A percentile compares a stretch with the other conserved stretches of the same genome.
These are phyloP conservation scores for Rhodotorula sp. DNA, from an alignment of 1,284 basidiomycete species.

Conservation along the genomic window DNA sequence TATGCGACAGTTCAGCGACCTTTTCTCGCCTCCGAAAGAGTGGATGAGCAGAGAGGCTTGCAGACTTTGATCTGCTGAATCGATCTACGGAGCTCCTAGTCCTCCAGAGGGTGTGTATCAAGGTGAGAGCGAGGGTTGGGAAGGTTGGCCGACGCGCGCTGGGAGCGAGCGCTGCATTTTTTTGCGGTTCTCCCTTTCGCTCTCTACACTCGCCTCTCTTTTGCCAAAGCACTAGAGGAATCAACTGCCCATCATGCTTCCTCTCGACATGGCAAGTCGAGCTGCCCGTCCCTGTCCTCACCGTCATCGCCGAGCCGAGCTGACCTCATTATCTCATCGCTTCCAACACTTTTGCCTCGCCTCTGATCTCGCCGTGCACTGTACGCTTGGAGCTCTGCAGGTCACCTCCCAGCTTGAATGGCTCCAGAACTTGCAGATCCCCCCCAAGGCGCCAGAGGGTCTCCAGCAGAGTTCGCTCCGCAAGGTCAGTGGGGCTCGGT, in stretches of 20 bases:
- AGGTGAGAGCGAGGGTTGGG: not conserved
- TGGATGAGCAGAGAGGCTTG: not conserved
- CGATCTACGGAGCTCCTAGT: not conserved
- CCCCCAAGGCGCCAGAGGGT: constrained; percentile 63
- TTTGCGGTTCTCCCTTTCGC: not conserved
- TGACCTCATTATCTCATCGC: not conserved
- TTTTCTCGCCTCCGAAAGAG: not conserved
- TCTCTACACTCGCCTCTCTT: not conserved
- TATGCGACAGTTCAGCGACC: not conserved
- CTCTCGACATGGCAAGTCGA: constrained; percentile 4
- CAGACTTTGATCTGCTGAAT: not conserved
- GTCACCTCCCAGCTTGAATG: constrained; percentile 70
- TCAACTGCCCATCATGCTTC: constrained; percentile 3
- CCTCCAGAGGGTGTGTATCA: not conserved
- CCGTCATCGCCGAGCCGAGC: not conserved
- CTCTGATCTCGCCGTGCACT: not conserved
- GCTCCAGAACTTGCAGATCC: constrained; percentile 75
- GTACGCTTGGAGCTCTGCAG: constrained; percentile 16
- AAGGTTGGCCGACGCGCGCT: too few species aligned
- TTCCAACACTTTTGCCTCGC: not conserved
- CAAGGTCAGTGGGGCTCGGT: constrained; percentile 61
- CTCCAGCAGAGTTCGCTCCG: constrained; percentile 79
- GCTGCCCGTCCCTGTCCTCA: not conserved
- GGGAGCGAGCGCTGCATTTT: not conserved
- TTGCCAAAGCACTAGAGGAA: not conserved